Conservation (phyloP, 768 basidiomycete genomes). For the Lepiota brunneoincarnata region DNA sequence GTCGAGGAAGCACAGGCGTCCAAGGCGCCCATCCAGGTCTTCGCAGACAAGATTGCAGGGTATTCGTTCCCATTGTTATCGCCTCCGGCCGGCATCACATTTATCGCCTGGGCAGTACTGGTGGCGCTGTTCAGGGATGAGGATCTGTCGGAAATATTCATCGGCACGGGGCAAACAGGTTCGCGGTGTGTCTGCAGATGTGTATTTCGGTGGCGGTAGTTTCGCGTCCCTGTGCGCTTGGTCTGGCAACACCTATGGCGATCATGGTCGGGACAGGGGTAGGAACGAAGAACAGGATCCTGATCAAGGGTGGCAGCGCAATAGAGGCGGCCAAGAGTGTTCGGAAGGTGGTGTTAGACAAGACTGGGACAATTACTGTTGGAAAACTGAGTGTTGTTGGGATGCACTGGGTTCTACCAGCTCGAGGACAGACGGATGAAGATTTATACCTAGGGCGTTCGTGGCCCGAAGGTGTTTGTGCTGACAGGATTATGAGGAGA, state of each 20-base stretch:
- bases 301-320: slow-evolving; percentile 96
- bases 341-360: slow-evolving; percentile 85
- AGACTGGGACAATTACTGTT: slow-evolving; percentile 95
- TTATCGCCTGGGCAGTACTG: slow-evolving; percentile 79
- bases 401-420: slow-evolving; percentile 65
- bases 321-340: slow-evolving; percentile 87
- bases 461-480: slow-evolving; percentile 43
- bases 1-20: slow-evolving; percentile 98
- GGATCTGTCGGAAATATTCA: slow-evolving; percentile 81
- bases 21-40: slow-evolving; percentile 97
- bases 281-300: slow-evolving; percentile 93
- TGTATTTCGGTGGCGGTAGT: slow-evolving; percentile 98
- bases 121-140: slow-evolving; percentile 54
- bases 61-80: slow-evolving; percentile 91
- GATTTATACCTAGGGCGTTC: slow-evolving; percentile 43
- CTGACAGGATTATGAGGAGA: slow-evolving; percentile 60
- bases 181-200: slow-evolving; percentile 92
- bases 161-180: slow-evolving; percentile 74
- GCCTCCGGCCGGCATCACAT: slow-evolving; percentile 77
- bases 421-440: slow-evolving; percentile 19
- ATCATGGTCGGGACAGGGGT: slow-evolving; percentile 99
- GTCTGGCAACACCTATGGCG: slow-evolving; percentile 94
- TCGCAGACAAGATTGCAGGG: slow-evolving; percentile 92
- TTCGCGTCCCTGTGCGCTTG: slow-evolving; percentile 96
- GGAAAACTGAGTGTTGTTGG: slow-evolving; percentile 87